These are phyloP conservation scores for Populus davidiana DNA, from an alignment of 345 rosid species.

Conservation along the genomic window DNA sequence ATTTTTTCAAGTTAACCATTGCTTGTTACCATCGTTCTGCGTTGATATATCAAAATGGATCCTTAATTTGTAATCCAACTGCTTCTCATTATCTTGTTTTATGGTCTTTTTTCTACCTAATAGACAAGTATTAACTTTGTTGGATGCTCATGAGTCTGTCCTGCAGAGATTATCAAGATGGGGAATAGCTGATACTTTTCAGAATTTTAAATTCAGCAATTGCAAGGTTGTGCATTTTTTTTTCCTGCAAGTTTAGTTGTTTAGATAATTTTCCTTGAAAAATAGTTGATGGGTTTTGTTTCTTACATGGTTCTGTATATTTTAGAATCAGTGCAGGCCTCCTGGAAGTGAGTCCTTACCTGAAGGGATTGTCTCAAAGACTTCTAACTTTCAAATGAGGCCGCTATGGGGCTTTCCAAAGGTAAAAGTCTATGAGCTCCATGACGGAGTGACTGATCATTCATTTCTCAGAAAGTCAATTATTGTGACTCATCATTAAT, in stretches of 20 bases:
- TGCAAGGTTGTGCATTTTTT: constrained; percentile 41
- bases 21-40: too few relatives aligned
- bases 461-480: background rate
- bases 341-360: constrained; percentile 58
- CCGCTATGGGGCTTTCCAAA: constrained; percentile 55
- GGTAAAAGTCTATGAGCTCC: constrained; percentile 29
- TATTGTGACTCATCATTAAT: too few relatives aligned
- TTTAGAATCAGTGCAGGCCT: constrained; percentile 45
- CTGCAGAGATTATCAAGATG: constrained; percentile 43
- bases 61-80: too few relatives aligned
- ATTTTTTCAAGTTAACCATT: too few relatives aligned
- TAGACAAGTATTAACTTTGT: too few relatives aligned
- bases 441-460: background rate
- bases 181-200: constrained; percentile 27
- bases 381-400: constrained; percentile 56
- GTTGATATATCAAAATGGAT: too few relatives aligned
- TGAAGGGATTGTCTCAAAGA: constrained; percentile 41
- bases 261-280: background rate
- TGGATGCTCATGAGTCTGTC: background rate
- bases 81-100: too few relatives aligned
- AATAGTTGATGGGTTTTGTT: background rate
- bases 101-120: too few relatives aligned
- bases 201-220: constrained; percentile 15
- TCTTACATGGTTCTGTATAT: constrained; percentile 19
- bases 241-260: background rate